phyloP scores from a whole-genome alignment of 2,329 filamentous ascomycete species.

The Lanzia echinophila region DNA sequence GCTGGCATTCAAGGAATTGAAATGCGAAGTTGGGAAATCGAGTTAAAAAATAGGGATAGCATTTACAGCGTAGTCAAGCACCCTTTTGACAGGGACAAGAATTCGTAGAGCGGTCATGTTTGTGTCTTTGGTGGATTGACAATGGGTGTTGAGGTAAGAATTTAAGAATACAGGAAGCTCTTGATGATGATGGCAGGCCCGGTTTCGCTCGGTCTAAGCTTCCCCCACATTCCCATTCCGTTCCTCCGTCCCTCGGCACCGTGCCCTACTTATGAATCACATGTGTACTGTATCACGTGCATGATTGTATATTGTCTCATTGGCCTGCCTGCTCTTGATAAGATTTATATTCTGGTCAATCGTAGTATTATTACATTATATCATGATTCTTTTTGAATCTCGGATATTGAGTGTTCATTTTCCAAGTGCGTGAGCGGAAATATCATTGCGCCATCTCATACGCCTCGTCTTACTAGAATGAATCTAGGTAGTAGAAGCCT shows the following conservation, averaged over 20 bases:
- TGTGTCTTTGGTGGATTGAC: background rate
- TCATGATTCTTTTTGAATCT: no score
- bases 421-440: no score
- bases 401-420: no score
- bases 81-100: conserved; percentile 74
- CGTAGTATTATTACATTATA: no score
- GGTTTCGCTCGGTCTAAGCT: conserved; percentile 9
- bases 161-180: background rate
- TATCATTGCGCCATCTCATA: no score
- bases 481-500: no score
- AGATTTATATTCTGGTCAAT: no score
- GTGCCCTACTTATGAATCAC: background rate
- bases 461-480: no score
- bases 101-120: conserved; percentile 63
- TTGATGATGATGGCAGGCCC: conserved; percentile 3
- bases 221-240: conserved; percentile 1
- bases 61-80: conserved; percentile 79
- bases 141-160: background rate
- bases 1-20: background rate
- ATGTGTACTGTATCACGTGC: no score
- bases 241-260: conserved; percentile 3
- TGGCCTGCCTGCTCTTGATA: no score
- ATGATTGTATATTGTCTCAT: no score
- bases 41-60: conserved; percentile 2
- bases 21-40: background rate